Base-by-base conservation (phyloP, 805 yeast genomes). In the Martiniozyma abietophila region DNA sequence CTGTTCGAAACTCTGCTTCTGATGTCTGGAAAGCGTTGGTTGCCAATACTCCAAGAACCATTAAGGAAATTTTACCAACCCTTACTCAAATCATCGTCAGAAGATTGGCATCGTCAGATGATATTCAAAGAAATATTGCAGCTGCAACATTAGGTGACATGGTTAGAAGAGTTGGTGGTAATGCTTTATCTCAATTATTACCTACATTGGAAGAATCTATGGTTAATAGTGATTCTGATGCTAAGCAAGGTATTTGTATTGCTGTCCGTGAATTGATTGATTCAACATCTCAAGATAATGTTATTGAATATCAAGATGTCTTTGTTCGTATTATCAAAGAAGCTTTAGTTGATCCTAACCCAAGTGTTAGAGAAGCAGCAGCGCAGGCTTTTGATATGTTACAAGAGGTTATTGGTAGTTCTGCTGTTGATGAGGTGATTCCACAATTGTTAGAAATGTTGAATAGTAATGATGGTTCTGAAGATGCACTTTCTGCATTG, bases 21-120 rank as follows among this genome's bases (percentile, higher is more conserved):
- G 96, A 92, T 49, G 85, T 92, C 30, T 92, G 99, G 99, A 88
- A 88, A 61, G 85, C 95, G 0, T 66, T 92, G 52, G 96, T 92
- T 33, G 82, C 95, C 31, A 92, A 92, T 55, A 92, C 98, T 16
- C 97, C 98, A 27, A 76, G 82, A 52, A 83, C 95, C 4, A 80
- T 92, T 30, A 89, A 83, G 64, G 96, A 88, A 56, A 85, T 92
- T 41, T 59, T 92, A 42, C 94, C 96, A 20, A 67, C 85, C 5
- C 72, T 92, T 44, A 82, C 92, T 5, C 71, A 71, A 40, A 71
- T 84, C 48, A 77, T 92, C 50, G 84, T 92, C 39, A 73, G 78
- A 46, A 72, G 85, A 50, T 67, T 92, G 55, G 94, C 96, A 0
- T 76, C 86, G n/a, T 53, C 79, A 7, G 88, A 86, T 42, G 81